Conservation (phyloP, 495 filamentous ascomycete species). For the Aspergillus leporis region DNA sequence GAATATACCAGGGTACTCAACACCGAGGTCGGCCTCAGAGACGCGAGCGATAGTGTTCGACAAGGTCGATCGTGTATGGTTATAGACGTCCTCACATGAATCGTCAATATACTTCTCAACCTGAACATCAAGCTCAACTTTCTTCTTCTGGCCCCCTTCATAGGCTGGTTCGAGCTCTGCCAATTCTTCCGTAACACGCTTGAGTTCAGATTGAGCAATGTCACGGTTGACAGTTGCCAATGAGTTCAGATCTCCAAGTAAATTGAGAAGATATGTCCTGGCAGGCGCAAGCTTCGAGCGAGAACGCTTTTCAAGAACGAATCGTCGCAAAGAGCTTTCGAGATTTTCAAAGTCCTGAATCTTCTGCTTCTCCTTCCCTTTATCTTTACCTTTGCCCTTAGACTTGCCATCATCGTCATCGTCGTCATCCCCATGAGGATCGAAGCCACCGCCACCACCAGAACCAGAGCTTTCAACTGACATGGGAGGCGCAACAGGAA, state of each 20-base stretch:
- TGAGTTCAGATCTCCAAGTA: conserved; percentile 79
- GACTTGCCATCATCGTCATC: conserved; percentile 52
- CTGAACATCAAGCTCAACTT: conserved; percentile 75
- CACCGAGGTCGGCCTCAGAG: conserved; percentile 74
- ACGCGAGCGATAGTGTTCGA: conserved; percentile 68
- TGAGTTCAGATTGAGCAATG: conserved; percentile 80
- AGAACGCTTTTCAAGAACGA: conserved; percentile 94
- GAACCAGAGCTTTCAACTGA: conserved; percentile 48
- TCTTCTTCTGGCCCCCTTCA: conserved; percentile 79
- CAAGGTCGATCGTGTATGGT: conserved; percentile 73
- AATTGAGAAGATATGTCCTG: conserved; percentile 93
- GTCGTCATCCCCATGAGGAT: conserved; percentile 50
- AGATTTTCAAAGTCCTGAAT: conserved; percentile 84
- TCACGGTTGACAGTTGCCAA: conserved; percentile 87
- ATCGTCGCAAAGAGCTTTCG: conserved; percentile 83
- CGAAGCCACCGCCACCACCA: conserved; percentile 58
- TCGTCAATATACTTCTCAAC: conserved; percentile 81
- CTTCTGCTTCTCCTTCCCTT: conserved; percentile 87
- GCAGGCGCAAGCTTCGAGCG: conserved; percentile 94
- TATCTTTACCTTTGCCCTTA: conserved; percentile 67
- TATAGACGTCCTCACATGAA: conserved; percentile 81
- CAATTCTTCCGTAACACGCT: conserved; percentile 78
- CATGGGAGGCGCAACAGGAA: conserved; percentile 67
- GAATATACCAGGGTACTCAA: conserved; percentile 84
- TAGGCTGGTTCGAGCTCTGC: conserved; percentile 81